Conservation (phyloP, 495 filamentous ascomycete species). For the Bathelium albidoporum region DNA sequence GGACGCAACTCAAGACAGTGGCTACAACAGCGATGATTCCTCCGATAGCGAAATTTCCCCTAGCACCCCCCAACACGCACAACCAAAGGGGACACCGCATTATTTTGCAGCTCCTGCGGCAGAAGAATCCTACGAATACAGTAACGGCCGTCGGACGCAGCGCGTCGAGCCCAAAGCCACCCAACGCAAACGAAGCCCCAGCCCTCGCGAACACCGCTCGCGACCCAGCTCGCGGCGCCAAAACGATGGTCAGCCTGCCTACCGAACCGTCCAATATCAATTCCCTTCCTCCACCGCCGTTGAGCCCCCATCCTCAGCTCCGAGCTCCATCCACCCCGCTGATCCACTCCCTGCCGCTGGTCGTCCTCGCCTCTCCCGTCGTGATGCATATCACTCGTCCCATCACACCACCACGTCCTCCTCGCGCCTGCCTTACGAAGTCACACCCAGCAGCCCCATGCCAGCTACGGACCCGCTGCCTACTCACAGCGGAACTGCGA, state of each 20-base stretch:
- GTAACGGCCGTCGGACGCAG: not conserved
- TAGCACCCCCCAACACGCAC: not conserved
- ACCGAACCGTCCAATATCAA: not conserved
- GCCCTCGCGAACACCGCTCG: not conserved
- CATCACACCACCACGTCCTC: not conserved
- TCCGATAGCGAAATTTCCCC: not conserved
- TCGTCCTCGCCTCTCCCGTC: not conserved
- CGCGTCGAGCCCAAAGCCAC: not conserved
- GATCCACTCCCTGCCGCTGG: not conserved
- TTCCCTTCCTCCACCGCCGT: not conserved
- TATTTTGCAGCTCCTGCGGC: not conserved
- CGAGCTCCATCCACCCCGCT: not conserved
- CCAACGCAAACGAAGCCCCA: not conserved
- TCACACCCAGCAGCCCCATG: not conserved
- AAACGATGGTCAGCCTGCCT: not conserved
- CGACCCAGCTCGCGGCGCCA: not conserved
- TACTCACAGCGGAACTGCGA: not conserved
- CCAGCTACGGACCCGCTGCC: not conserved
- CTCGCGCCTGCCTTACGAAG: not conserved
- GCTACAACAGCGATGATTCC: not conserved
- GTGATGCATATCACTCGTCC: not conserved
- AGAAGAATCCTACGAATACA: not conserved
- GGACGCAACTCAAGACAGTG: conserved; percentile 13
- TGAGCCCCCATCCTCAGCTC: not conserved
- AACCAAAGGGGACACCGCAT: not conserved